Conservation (phyloP, 1,139 yeast species). For the Insectozyma bohioensis region DNA sequence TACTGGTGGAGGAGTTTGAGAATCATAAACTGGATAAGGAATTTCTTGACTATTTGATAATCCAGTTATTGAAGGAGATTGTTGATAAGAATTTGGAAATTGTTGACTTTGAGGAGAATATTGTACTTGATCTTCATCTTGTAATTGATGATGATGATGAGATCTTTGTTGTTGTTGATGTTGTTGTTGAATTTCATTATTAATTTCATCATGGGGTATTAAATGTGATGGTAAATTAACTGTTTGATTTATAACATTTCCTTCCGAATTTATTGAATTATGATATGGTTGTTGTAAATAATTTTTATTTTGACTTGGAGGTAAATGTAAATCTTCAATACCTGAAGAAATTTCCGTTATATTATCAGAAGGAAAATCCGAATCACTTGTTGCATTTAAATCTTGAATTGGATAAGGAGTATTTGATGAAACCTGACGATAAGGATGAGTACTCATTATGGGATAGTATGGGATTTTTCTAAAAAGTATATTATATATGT, state of each 20-base stretch:
- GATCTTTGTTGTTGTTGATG: conserved; percentile 4
- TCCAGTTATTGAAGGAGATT: conserved; percentile 7
- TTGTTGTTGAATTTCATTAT: too few relatives aligned
- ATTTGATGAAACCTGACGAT: conserved; percentile 12
- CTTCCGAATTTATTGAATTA: conserved; percentile 1
- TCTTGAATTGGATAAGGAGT: conserved; percentile 29
- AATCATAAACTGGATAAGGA: conserved; percentile 19
- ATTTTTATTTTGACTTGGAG: conserved; percentile 13
- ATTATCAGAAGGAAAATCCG: conserved; percentile 10
- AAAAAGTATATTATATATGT: not conserved
- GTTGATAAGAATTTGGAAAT: conserved; percentile 4
- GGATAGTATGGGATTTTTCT: too few relatives aligned
- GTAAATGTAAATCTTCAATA: conserved; percentile 15
- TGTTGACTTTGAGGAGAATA: conserved; percentile 9
- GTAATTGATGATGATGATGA: conserved; percentile 6
- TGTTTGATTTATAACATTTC: conserved; percentile 2
- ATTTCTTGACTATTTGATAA: conserved; percentile 9
- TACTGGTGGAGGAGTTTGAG: conserved; percentile 24
- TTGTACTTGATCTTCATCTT: conserved; percentile 5
- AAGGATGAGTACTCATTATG: conserved; percentile 14
- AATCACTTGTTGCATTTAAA: conserved; percentile 7
- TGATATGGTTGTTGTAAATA: conserved; percentile 4
- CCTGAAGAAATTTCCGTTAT: conserved; percentile 13
- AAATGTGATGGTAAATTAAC: conserved; percentile 6
- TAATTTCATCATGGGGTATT: conserved; percentile 3